A percentile compares a stretch with the other conserved stretches of the same genome.
Evolutionary conservation across 2,329 filamentous ascomycete genomes (phyloP).

Genomic region (Madurella fahalii): DNA sequence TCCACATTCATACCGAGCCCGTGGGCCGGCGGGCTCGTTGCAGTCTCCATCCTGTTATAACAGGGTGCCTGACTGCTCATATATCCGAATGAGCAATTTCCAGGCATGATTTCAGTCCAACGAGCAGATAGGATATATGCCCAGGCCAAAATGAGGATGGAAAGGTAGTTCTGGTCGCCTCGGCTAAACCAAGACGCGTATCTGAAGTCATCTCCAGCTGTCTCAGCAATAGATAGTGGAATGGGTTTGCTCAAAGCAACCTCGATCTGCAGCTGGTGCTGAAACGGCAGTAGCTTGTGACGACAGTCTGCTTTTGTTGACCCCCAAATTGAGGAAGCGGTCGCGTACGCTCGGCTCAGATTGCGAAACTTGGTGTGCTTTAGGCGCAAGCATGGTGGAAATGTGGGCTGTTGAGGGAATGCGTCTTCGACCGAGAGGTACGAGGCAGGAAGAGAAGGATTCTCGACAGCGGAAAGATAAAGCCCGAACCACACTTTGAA

Average conservation of each 20-base stretch:
- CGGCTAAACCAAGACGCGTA: conserved; percentile 7
- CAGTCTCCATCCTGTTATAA: too few species aligned
- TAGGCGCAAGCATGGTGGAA: background rate
- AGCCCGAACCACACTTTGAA: conserved; percentile 9
- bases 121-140: conserved; percentile 17
- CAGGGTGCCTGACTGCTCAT: background rate
- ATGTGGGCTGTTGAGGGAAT: conserved; percentile 5
- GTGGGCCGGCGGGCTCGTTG: too few species aligned
- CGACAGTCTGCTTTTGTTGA: conserved; percentile 2
- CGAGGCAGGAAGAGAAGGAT: background rate
- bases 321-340: background rate
- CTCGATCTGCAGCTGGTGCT: conserved; percentile 1
- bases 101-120: conserved; percentile 14
- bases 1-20: background rate
- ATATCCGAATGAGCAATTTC: background rate
- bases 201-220: background rate
- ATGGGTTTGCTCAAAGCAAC: background rate
- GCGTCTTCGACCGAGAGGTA: background rate
- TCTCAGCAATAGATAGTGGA: background rate
- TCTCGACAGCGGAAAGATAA: background rate
- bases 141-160: conserved; percentile 17
- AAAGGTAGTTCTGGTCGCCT: conserved; percentile 12
- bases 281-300: background rate
- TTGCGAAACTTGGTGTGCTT: background rate
- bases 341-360: conserved; percentile 1